Evolutionary conservation across 805 yeast species (phyloP).

Genomic region (Cyberlindnera galapagoensis): DNA sequence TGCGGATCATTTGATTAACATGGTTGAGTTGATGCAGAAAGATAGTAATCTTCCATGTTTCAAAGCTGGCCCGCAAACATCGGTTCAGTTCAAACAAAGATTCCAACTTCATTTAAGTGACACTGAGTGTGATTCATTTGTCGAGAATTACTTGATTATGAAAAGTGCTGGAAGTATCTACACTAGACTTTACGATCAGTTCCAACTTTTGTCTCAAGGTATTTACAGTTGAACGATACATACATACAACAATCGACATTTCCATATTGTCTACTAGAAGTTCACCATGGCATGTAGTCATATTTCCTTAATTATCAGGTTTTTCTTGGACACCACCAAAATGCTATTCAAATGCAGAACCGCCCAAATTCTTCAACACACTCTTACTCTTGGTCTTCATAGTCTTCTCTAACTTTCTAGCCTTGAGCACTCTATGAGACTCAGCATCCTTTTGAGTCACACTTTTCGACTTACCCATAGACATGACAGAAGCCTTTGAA

Average conservation of each 20-base stretch:
- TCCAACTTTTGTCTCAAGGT: conserved; percentile 92
- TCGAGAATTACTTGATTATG: conserved; percentile 67
- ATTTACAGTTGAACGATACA: conserved; percentile 60
- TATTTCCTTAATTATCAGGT: too few species aligned
- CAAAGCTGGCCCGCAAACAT: conserved; percentile 78
- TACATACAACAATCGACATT: too few species aligned
- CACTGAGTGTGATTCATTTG: conserved; percentile 66
- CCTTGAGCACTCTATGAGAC: conserved; percentile 21
- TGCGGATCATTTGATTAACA: conserved; percentile 65
- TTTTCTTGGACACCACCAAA: background rate
- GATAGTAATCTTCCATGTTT: conserved; percentile 91
- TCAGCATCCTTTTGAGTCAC: conserved; percentile 8
- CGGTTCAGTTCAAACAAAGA: conserved; percentile 71
- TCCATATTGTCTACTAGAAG: too few species aligned
- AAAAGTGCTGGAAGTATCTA: conserved; percentile 84
- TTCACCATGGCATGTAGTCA: too few species aligned
- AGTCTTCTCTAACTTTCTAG: conserved; percentile 16
- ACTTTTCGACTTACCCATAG: conserved; percentile 32
- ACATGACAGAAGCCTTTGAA: conserved; percentile 51
- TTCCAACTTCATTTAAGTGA: conserved; percentile 74
- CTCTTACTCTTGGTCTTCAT: conserved; percentile 6
- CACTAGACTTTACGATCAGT: conserved; percentile 91
- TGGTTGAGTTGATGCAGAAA: conserved; percentile 92
- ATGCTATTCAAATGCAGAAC: conserved; percentile 8
- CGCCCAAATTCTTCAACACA: conserved; percentile 9